Evolutionary conservation across 164 flowering plant species (phyloP), one percentile per base, ranked within the genome.

Genomic region (Piper betle): DNA sequence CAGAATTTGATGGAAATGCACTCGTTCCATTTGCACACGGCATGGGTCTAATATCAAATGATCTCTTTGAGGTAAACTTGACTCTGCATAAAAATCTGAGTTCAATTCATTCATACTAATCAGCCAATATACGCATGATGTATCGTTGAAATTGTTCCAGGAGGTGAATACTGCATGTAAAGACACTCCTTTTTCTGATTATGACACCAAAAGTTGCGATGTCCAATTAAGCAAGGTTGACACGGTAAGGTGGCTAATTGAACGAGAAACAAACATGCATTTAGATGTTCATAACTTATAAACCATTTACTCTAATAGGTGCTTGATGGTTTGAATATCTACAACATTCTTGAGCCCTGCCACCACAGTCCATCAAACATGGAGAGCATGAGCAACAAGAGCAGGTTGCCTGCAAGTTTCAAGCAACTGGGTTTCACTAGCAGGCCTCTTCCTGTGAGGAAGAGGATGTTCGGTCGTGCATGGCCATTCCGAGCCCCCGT

Each of bases 1-100:
- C 61, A 4, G 66, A 53, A 10, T 80, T 84, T 72, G 98, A 89
- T 67, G 96, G 90, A 37, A 89, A 89, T 68, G 88, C 94, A 56
- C 82, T 85, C 61, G 87, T 92, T 59, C 98, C 97, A 8, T 92
- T 92, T 77, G 91, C 79, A 7, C 90, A 89, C 77, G 96, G 97
- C 58, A 92, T 89, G 97, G 97, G 91, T 69, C 77, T 92, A 55
- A 89, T 92, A 65, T 80, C 96, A 13, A 82, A 89, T 66, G 76
- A 79, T 9, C 71, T 89, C 41, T 84, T 60, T 70, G 59, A 83
- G 87, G 98, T 86, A 42, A 38, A 73, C 74, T 43, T 33, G n/a
- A n/a, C n/a, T n/a, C n/a, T n/a, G n/a, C n/a, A n/a, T n/a, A n/a
- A n/a, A n/a, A n/a, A n/a, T n/a, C n/a, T n/a, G n/a, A n/a, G n/a